phyloP scores from a whole-genome alignment of 202 grass and related monocot genomes.

The Zizania palustris region DNA sequence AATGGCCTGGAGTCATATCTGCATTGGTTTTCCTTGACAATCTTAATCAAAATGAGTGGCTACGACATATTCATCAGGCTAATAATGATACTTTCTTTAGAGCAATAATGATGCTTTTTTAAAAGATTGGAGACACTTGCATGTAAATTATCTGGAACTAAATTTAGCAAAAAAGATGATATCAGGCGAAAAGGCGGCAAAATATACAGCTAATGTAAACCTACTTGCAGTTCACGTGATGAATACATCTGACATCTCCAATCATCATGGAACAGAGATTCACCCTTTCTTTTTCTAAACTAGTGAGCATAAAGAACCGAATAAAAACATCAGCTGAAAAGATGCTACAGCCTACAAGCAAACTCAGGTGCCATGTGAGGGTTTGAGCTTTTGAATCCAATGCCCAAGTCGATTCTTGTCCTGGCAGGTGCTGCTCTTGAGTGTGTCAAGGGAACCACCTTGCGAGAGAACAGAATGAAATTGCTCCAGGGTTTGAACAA shows the following conservation, averaged over 20 bases:
- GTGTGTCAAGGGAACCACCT: slow-evolving; percentile 59
- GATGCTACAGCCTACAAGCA: slow-evolving; percentile 33
- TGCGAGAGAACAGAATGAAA: slow-evolving; percentile 56
- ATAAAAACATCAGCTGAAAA: slow-evolving; percentile 52
- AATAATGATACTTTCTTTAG: background rate
- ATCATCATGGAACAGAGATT: slow-evolving; percentile 38
- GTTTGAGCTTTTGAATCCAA: slow-evolving; percentile 81
- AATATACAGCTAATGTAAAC: slow-evolving; percentile 37
- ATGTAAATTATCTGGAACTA: slow-evolving; percentile 5
- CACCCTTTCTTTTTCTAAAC: slow-evolving; percentile 34
- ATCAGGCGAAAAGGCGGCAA: background rate
- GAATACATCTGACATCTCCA: slow-evolving; percentile 36
- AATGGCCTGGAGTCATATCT: background rate
- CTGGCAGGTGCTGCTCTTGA: slow-evolving; percentile 51
- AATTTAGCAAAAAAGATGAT: background rate
- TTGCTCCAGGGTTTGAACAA: slow-evolving; percentile 75
- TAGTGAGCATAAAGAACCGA: slow-evolving; percentile 45
- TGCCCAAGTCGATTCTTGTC: slow-evolving; percentile 67
- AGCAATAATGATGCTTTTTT: background rate
- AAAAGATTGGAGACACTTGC: background rate
- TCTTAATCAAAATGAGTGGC: background rate
- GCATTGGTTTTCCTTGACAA: slow-evolving; percentile 22
- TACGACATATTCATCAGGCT: background rate
- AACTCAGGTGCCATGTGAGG: slow-evolving; percentile 36
- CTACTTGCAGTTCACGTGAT: slow-evolving; percentile 23